Evolutionary conservation across 495 filamentous ascomycete genomes (phyloP), one percentile per base, ranked within the genome.

Genomic region (Xylaria sp.): DNA sequence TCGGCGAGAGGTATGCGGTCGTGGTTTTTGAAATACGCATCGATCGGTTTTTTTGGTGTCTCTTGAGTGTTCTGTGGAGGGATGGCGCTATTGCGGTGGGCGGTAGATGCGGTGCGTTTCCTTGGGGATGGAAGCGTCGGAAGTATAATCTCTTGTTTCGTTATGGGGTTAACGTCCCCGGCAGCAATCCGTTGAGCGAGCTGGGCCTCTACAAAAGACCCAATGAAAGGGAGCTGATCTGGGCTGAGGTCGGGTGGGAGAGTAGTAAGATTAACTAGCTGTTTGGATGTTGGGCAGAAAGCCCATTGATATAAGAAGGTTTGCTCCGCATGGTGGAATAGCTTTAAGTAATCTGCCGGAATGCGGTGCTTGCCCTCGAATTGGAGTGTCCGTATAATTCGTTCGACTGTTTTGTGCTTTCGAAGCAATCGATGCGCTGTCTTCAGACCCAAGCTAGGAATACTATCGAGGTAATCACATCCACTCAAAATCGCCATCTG

Each of bases 401-500:
- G 90, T 63, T 98, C 96, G 41, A 95, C 88, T 6, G 85, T 93
- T 76, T 93, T 95, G 83, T 97, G 88, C 77, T 95, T 97, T 55
- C 95, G 89, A 70, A 99, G 87, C 80, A 96, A 86, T 41, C 94
- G 88, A 76, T 99, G 91, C 1, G 97, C 97, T 29, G 94, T 98
- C 80, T 97, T 97, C 58, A 99, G 79, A 4, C 97, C 97, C 86
- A 99, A 88, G 58, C 90, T 91, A 50, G 87, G 88, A 70, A 98
- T 93, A 73, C 90, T 91, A 7, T 90, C 85, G 61, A 98, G 86
- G 80, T 99, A 99, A 78, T 99, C 97, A 80, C 97, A 99, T n/a
- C 97, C 97, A 78, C 94, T 97, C 26, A 99, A 78, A 65, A 99
- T 98, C 62, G 95, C 94, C 97, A 99, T 99, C 26, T 86, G 90